phyloP scores from a whole-genome alignment of 177 flowering plant species.

The Vitis hybrid region DNA sequence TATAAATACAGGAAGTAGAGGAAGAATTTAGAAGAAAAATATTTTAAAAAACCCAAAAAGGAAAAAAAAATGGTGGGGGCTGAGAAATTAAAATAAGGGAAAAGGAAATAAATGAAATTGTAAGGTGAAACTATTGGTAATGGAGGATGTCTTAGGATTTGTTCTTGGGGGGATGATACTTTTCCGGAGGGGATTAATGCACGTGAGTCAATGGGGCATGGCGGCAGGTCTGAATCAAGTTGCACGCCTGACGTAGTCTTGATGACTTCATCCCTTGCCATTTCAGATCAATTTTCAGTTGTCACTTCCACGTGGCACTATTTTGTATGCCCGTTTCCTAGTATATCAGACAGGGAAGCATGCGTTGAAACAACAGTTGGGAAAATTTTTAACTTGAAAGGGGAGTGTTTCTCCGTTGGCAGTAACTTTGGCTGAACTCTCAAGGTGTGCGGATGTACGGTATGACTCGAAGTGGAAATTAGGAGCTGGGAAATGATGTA shows the following conservation, averaged over 20 bases:
- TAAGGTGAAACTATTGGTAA: background rate
- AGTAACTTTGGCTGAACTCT: no score
- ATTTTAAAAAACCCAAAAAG: background rate
- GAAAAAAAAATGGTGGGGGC: background rate
- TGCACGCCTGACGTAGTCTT: background rate
- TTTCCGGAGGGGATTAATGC: background rate
- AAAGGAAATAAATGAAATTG: background rate
- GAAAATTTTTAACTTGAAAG: no score
- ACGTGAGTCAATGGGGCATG: constrained; percentile 31
- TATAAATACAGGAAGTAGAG: constrained; percentile 12
- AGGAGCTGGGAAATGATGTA: no score
- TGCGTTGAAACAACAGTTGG: no score
- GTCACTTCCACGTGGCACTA: background rate
- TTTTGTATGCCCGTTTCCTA: background rate
- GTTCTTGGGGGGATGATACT: background rate
- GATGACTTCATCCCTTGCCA: constrained; percentile 6
- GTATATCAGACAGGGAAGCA: background rate
- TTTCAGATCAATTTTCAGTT: background rate
- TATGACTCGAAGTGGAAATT: no score
- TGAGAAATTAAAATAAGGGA: background rate
- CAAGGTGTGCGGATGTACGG: no score
- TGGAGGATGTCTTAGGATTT: constrained; percentile 1
- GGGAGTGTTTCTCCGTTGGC: no score
- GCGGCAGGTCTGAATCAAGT: constrained; percentile 27
- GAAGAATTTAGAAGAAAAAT: background rate